Percentiles rank a stretch among this genome's conserved stretches.
phyloP scores from a whole-genome alignment of 2,329 filamentous ascomycete species.

The Calycina marina region DNA sequence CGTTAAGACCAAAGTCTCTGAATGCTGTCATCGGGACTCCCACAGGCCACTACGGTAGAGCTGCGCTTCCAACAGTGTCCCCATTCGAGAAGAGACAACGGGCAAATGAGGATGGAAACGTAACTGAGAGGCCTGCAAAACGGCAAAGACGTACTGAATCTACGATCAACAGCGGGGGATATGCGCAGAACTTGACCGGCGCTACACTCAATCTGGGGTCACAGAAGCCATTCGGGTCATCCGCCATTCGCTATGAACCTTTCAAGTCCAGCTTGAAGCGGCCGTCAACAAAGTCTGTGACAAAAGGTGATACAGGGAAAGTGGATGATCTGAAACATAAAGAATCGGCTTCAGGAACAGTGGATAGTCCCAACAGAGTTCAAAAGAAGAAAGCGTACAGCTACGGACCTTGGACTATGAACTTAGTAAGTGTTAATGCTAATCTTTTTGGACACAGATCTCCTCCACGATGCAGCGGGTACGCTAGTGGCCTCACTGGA shows the following conservation, averaged over 20 bases:
- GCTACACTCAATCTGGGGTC: constrained; percentile 27
- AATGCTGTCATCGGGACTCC: constrained; percentile 46
- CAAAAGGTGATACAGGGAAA: too few relatives aligned
- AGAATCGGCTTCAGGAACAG: too few relatives aligned
- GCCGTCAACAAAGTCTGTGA: too few relatives aligned
- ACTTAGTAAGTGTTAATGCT: too few relatives aligned
- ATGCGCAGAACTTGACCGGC: constrained; percentile 36
- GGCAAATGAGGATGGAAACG: constrained; percentile 6
- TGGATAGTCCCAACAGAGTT: background rate
- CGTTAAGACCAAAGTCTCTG: constrained; percentile 39
- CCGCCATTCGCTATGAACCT: constrained; percentile 14
- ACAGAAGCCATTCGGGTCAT: constrained; percentile 21
- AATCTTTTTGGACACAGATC: too few relatives aligned
- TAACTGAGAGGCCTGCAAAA: constrained; percentile 26
- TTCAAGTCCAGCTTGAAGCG: constrained; percentile 7
- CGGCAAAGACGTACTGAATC: constrained; percentile 26
- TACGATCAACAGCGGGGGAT: constrained; percentile 31
- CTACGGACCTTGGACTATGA: too few relatives aligned
- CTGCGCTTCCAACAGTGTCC: constrained; percentile 40
- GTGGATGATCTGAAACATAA: too few relatives aligned
- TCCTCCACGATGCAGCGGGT: constrained; percentile 11
- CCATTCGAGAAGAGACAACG: constrained; percentile 46
- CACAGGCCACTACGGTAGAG: constrained; percentile 47
- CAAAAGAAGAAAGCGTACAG: background rate
- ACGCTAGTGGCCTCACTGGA: constrained; percentile 19